Conservation (phyloP, 345 rosid species). For the Eucalyptus lansdowneana region DNA sequence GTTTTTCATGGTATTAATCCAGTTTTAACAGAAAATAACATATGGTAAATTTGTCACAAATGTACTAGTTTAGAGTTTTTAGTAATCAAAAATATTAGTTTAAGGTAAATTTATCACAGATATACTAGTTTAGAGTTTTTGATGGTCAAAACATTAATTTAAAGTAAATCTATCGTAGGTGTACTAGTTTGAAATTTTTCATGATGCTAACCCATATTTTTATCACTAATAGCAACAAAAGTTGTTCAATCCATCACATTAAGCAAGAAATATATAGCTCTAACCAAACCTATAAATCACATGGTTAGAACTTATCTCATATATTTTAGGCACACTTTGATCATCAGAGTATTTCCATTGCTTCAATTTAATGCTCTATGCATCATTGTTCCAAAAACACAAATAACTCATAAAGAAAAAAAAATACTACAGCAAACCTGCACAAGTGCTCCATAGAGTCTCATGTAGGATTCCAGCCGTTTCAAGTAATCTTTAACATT, state of each 20-base stretch:
- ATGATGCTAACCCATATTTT: not conserved
- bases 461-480: slow-evolving; percentile 62
- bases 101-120: no score
- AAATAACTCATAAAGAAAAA: not conserved
- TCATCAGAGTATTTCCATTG: not conserved
- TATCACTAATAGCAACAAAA: not conserved
- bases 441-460: slow-evolving; percentile 77
- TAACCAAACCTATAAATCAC: not conserved
- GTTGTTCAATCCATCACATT: not conserved
- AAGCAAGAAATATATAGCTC: not conserved
- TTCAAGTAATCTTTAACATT: slow-evolving; percentile 21
- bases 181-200: no score
- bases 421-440: slow-evolving; percentile 38
- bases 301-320: not conserved
- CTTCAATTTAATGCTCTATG: not conserved
- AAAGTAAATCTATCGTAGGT: no score
- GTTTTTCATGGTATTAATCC: no score
- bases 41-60: no score
- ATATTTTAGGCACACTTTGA: not conserved
- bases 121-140: no score
- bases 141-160: no score
- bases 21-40: no score
- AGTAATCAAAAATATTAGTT: no score
- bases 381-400: not conserved
- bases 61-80: accelerated